These are phyloP conservation scores for Colletotrichum sublineola DNA, from an alignment of 2,329 filamentous ascomycete species.

Conservation along the genomic window DNA sequence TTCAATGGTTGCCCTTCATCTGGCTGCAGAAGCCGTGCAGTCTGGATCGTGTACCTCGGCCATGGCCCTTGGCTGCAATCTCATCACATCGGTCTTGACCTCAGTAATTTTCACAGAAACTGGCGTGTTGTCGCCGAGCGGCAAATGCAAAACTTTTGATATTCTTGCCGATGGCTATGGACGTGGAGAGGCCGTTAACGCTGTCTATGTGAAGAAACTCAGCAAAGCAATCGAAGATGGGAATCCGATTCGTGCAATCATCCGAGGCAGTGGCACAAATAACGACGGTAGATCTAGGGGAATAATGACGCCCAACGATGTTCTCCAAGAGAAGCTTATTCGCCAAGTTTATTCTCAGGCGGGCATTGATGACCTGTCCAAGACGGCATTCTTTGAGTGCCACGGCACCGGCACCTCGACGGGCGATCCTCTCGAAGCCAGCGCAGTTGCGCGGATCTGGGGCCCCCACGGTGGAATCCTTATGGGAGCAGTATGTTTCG, in stretches of 20 bases:
- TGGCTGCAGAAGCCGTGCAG: neutral
- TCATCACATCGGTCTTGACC: neutral
- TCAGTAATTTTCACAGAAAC: slow-evolving; percentile 37
- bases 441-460: slow-evolving; percentile 48
- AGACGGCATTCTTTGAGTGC: slow-evolving; percentile 48
- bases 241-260: slow-evolving; percentile 52
- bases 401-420: slow-evolving; percentile 57
- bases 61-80: neutral
- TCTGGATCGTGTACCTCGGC: neutral
- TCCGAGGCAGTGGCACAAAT: slow-evolving; percentile 50
- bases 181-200: slow-evolving; percentile 53
- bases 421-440: slow-evolving; percentile 55
- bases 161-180: slow-evolving; percentile 60
- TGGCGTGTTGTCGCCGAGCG: slow-evolving; percentile 48
- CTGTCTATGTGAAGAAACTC: slow-evolving; percentile 57
- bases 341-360: slow-evolving; percentile 47
- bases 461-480: slow-evolving; percentile 44
- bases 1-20: neutral
- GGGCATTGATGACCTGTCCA: slow-evolving; percentile 26
- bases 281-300: slow-evolving; percentile 54
- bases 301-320: slow-evolving; percentile 54
- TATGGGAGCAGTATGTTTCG: slow-evolving; percentile 47
- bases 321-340: slow-evolving; percentile 49
- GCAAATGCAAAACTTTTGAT: slow-evolving; percentile 53
- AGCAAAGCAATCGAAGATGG: slow-evolving; percentile 55